These are phyloP conservation scores for Parastagonospora avenae DNA, from an alignment of 2,329 filamentous ascomycete genomes.

Conservation along the genomic window DNA sequence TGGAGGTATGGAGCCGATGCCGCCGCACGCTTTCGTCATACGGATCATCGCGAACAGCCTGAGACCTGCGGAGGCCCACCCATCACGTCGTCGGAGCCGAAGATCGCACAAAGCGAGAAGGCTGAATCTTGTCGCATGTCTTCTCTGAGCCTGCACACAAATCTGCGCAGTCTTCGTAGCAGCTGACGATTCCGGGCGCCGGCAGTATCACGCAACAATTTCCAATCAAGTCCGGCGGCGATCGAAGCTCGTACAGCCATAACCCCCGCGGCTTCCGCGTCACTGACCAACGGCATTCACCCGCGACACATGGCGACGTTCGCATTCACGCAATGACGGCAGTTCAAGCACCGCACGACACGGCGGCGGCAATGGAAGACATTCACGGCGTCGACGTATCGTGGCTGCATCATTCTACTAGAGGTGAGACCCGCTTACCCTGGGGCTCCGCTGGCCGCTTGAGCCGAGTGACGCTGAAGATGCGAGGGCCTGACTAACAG, in stretches of 20 bases:
- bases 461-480: constrained; percentile 16
- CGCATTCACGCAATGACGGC: constrained; percentile 29
- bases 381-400: constrained; percentile 84
- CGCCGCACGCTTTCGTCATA: constrained; percentile 21
- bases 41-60: neutral
- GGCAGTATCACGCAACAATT: constrained; percentile 16
- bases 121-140: constrained; percentile 6
- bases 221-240: constrained; percentile 29
- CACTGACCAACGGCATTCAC: constrained; percentile 13
- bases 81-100: constrained; percentile 13
- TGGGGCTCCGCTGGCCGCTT: constrained; percentile 11
- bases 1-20: constrained; percentile 23
- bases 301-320: constrained; percentile 32
- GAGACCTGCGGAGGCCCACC: constrained; percentile 7
- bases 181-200: neutral
- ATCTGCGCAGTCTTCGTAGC: no score
- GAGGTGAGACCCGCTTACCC: constrained; percentile 64
- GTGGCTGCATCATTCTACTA: constrained; percentile 85
- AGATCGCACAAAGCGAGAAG: constrained; percentile 17
- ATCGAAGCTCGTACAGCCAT: constrained; percentile 16
- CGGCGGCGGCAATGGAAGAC: constrained; percentile 68
- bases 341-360: constrained; percentile 23
- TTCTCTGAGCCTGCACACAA: no score
- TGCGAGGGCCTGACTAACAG: constrained; percentile 24
- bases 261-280: constrained; percentile 37